Percentiles rank a stretch among this genome's conserved stretches.
Conservation (phyloP, 2,329 filamentous ascomycete species). For the Phialophora expanda region DNA sequence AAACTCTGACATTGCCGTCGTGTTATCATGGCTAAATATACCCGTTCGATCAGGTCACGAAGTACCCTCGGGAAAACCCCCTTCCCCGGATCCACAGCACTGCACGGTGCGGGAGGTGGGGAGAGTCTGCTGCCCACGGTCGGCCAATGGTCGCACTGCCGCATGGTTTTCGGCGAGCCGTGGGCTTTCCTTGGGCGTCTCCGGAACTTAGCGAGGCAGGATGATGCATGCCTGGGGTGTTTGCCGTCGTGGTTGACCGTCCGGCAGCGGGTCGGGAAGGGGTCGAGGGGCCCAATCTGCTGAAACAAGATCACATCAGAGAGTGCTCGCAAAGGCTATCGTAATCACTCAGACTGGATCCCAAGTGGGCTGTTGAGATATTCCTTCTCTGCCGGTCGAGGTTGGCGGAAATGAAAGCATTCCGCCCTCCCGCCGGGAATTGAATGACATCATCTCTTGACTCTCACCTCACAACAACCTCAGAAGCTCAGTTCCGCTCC, state of each 20-base stretch:
- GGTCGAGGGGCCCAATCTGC: neutral
- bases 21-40: neutral
- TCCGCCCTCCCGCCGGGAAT: neutral
- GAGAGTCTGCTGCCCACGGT: slow-evolving; percentile 6
- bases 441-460: neutral
- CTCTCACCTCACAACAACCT: neutral
- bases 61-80: slow-evolving; percentile 31
- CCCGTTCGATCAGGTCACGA: neutral
- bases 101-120: slow-evolving; percentile 7
- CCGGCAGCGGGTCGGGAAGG: slow-evolving; percentile 4
- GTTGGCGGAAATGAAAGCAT: neutral
- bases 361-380: neutral
- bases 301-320: neutral
- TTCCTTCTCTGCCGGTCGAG: neutral
- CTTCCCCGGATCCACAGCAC: slow-evolving; percentile 27
- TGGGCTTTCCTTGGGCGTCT: neutral
- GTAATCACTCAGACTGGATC: slow-evolving; percentile 17
- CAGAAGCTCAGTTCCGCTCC: neutral
- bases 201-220: neutral
- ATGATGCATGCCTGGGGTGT: neutral
- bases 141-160: neutral
- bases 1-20: neutral
- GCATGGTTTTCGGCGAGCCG: neutral
- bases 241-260: neutral
- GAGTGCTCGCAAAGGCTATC: slow-evolving; percentile 28